Evolutionary conservation across 495 filamentous ascomycete species (phyloP), one percentile per base, ranked within the genome.

Genomic region (Penicillium canescens): DNA sequence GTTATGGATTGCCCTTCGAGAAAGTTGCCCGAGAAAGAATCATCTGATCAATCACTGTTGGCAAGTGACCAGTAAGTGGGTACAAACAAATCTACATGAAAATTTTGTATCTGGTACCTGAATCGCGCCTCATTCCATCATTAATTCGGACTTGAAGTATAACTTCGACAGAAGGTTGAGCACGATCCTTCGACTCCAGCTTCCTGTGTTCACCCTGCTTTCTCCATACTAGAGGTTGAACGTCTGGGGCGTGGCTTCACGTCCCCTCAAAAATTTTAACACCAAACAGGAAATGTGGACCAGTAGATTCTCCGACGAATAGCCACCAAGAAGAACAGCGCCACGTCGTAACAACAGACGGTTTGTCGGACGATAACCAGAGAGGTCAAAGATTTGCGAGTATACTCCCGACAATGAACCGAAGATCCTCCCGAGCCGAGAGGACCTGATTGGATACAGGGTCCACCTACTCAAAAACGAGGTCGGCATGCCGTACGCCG

Each of bases 361-460:
- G 49, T 33, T 7, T 35, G 35, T 63, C 52, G 57, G 61, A 58
- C 31, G 52, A 52, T 11, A 14, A 43, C 51, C 57, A 50, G 5
- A 28, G 50, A 31, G 11, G 5, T 24, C 35, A 33, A 33, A 12
- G 9, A 38, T 50, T 41, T 23, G 36, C 45, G 13, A 36, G 21
- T 31, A 50, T 61, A 59, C 45, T 23, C 10, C 55, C 62, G 62
- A 62, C 44, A 46, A 65, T 36, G 43, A 39, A 6, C 62, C 62
- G 59, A 65, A 14, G 42, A 59, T 37, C n/a, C 36, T 55, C 51
- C 53, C 62, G 53, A 61, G 43, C 46, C 51, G 28, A 24, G 26
- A 11, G 9, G 37, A 14, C n/a, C 14, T 50, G 11, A 42, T 40
- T 48, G 46, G 46, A 1, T 6, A 9, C 1, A n/a, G 6, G 8